Evolutionary conservation across 768 basidiomycete genomes (phyloP), one percentile per base, ranked within the genome.

Genomic region (Trametes villosa): DNA sequence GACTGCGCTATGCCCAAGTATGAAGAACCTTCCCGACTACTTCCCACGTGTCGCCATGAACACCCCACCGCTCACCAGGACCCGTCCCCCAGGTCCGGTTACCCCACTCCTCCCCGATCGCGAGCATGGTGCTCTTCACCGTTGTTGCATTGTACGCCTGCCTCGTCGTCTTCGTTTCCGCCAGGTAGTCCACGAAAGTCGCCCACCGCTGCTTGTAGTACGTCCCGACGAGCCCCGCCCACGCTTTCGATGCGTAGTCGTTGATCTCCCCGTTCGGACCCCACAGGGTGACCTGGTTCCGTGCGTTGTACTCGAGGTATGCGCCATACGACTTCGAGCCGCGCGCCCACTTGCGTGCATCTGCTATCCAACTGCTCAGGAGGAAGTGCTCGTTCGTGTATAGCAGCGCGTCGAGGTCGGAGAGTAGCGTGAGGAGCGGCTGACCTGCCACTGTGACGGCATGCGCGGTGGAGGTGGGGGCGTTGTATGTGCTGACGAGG

Each of bases 231-330:
- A 79, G 71, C 4, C 78, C 77, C 0, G 71, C 74, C 77, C 77
- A 78, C 61, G 75, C 75, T 55, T 79, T 79, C n/a, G 77, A 77
- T 22, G 77, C 78, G 48, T 79, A 79, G 59, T 78, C 78, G 54
- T 74, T 72, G 71, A 76, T 77, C 68, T 79, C 65, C 17, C 78
- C 76, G 18, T 68, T 70, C 3, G 76, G 77, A 24, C 78, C 78
- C 77, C 78, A 79, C 27, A 79, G 74, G 30, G 77, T 79, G 64
- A 79, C 71, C 66, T 79, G 78, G 63, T 78, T 79, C 22, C 77
- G 68, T 18, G 78, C 75, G 47, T 73, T 70, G 55, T 76, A 77
- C 59, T 74, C 76, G 26, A 79, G 70, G 57, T 74, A 77, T 26
- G 64, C 63, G 0, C 69, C 74, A 53, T 76, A 77, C n/a, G 44